These are phyloP conservation scores for Teratosphaeriaceae sp. DNA, from an alignment of 2,329 filamentous ascomycete genomes.

Conservation along the genomic window DNA sequence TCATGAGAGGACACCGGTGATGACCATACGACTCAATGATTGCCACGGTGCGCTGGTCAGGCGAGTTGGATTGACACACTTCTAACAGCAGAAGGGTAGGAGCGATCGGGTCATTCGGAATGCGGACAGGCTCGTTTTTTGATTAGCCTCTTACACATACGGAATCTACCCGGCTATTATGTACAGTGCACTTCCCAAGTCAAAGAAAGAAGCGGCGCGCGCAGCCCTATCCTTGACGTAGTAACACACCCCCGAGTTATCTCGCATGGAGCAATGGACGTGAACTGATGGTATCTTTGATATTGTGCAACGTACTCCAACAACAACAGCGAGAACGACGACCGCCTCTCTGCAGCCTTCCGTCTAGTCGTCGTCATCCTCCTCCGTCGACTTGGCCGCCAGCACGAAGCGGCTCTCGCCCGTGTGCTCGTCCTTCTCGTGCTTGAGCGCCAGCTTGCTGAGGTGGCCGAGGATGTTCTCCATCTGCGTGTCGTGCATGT, in stretches of 20 bases:
- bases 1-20: too few relatives aligned
- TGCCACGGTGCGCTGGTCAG: too few relatives aligned
- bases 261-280: conserved; percentile 1
- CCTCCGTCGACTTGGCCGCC: conserved; percentile 37
- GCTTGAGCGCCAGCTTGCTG: conserved; percentile 57
- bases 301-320: neutral
- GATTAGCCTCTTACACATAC: conserved; percentile 1
- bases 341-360: neutral
- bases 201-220: neutral
- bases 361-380: conserved; percentile 44
- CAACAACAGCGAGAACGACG: neutral
- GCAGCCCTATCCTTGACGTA: conserved; percentile 1
- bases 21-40: too few relatives aligned
- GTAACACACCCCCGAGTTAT: conserved; percentile 9
- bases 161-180: conserved; percentile 3
- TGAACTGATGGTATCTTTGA: conserved; percentile 9
- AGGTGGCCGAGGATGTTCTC: conserved; percentile 61
- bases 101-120: neutral
- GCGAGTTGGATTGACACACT: too few relatives aligned
- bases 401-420: conserved; percentile 39
- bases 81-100: too few relatives aligned
- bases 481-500: conserved; percentile 55
- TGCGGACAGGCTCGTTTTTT: neutral
- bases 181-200: conserved; percentile 3
- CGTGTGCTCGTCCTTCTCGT: conserved; percentile 48